Evolutionary conservation across 2,329 filamentous ascomycete genomes (phyloP), one percentile per base, ranked within the genome.

Genomic region (Sclerotinia trifoliorum): DNA sequence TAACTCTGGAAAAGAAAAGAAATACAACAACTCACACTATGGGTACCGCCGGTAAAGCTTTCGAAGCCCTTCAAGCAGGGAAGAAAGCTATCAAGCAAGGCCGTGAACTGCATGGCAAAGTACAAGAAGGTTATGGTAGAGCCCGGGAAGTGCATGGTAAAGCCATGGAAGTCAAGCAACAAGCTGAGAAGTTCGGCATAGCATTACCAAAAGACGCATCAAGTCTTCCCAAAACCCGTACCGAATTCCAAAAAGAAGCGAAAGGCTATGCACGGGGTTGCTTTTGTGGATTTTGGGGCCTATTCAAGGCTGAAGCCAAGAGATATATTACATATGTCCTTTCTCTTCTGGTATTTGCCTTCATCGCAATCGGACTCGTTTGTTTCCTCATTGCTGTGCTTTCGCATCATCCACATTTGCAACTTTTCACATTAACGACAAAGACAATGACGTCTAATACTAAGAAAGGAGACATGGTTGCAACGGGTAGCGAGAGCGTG

Each of bases 371-470:
- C 15, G 60, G 60, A 19, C 60, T 63, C 4, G n/a, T 63, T 26
- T 26, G 21, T 21, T 63, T 51, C 0, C 46, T 63, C 8, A 51
- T 51, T 17, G 29, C 46, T 13, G 60, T 26, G n/a, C 60, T 63
- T 51, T 63, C 21, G n/a, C 48, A 63, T 51, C 60, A 63, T 52
- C 5, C 46, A 19, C 46, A 51, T 39, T 52, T 63, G 5, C 60
- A 63, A 63, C 46, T 63, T 17, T 46, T 63, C 17, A 63, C 46
- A 13, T 51, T 63, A 15, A 51, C 46, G 15, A 63, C 60, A 21
- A 51, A 39, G 29, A 15, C 32, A 21, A 39, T 1, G 15, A 5
- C 21, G 32, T 5, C n/a, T 15, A 15, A 51, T 39, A 19, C 15
- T 21, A 26, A 29, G 32, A 26, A 32, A 21, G 46, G 46, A 26